Evolutionary conservation across 306 rosid species (phyloP).

Genomic region (Castanospermum australe): DNA sequence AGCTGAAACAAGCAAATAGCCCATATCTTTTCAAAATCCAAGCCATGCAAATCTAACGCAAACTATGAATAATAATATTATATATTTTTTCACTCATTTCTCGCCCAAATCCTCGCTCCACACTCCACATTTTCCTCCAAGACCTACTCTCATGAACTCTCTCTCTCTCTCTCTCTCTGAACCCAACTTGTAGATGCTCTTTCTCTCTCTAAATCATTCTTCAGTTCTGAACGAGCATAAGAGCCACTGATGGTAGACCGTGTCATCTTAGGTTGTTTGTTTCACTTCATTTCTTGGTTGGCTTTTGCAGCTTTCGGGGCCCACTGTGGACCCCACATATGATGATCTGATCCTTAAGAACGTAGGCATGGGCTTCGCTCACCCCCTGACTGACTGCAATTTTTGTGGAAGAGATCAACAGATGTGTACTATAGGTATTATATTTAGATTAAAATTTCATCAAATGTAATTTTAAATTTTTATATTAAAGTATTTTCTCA

Average conservation of each 20-base stretch:
- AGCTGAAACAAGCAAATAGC: background rate
- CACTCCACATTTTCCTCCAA: conserved; percentile 56
- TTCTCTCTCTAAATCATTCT: conserved; percentile 45
- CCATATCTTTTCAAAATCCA: conserved; percentile 32
- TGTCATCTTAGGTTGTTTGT: conserved; percentile 41
- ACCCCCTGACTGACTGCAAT: too few relatives aligned
- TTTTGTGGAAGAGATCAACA: too few relatives aligned
- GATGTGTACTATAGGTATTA: too few relatives aligned
- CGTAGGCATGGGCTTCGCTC: too few relatives aligned
- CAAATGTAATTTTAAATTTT: too few relatives aligned
- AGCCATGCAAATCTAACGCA: conserved; percentile 66
- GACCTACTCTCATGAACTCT: conserved; percentile 50
- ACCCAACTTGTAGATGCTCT: too few relatives aligned
- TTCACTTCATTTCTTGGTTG: conserved; percentile 31
- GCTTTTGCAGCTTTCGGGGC: too few relatives aligned
- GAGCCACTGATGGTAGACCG: conserved; percentile 23
- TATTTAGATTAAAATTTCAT: too few relatives aligned
- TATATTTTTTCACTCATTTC: conserved; percentile 25
- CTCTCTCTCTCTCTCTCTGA: too few relatives aligned
- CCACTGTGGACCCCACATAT: too few relatives aligned
- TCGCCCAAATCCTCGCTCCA: conserved; percentile 71
- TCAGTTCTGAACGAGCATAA: conserved; percentile 30
- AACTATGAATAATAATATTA: conserved; percentile 25
- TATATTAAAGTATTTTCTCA: too few relatives aligned
- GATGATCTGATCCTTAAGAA: too few relatives aligned